A percentile compares a stretch with the other conserved stretches of the same genome.
phyloP scores from a whole-genome alignment of 1,139 yeast genomes.

The Geotrichum restrictum region DNA sequence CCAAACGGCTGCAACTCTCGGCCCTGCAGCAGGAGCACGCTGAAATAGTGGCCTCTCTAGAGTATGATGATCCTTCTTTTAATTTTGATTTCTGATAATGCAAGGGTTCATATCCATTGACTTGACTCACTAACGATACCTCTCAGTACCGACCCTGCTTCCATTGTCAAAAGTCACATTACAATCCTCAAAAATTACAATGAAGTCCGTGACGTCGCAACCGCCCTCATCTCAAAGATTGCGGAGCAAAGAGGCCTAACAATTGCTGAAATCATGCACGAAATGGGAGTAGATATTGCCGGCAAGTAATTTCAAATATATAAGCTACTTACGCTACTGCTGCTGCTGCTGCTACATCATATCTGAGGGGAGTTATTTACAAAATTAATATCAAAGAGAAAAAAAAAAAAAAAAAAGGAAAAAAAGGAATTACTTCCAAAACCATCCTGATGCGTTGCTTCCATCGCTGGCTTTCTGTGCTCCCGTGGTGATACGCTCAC shows the following conservation, averaged over 20 bases:
- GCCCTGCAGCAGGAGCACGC: conserved; percentile 13
- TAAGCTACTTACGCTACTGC: background rate
- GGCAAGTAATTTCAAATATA: conserved; percentile 3
- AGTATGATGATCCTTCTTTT: conserved; percentile 3
- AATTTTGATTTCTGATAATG: background rate
- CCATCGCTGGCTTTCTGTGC: background rate
- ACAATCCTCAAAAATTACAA: conserved; percentile 17
- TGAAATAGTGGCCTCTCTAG: conserved; percentile 7
- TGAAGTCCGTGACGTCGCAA: conserved; percentile 19
- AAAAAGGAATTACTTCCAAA: conserved; percentile 29
- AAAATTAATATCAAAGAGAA: too few species aligned
- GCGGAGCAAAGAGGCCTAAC: conserved; percentile 20
- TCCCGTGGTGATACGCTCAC: conserved; percentile 32
- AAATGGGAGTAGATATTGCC: conserved; percentile 18
- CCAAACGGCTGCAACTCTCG: conserved; percentile 10
- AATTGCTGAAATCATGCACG: conserved; percentile 18
- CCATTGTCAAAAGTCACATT: conserved; percentile 18
- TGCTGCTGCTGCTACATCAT: too few species aligned
- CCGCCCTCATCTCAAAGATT: conserved; percentile 19
- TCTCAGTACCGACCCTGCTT: conserved; percentile 17
- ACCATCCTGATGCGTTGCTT: conserved; percentile 30
- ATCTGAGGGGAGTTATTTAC: too few species aligned
- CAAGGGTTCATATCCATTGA: background rate
- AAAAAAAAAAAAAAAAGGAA: too few species aligned
- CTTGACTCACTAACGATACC: too few species aligned